Base-by-base conservation (phyloP, 192 early-diverging fungal genomes). In the Radiomyces spectabilis region DNA sequence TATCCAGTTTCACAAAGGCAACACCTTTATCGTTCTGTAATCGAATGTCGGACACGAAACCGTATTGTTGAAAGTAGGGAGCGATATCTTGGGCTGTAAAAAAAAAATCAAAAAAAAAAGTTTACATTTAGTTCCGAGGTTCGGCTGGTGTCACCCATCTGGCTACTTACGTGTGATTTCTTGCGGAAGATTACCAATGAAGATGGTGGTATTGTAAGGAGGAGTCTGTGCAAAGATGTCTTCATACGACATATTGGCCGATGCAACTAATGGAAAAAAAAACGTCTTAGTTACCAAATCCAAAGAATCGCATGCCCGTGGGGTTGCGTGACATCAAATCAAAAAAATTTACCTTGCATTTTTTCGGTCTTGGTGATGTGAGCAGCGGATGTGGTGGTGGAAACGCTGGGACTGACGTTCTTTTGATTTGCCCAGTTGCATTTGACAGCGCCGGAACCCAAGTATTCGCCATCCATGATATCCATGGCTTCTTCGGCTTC, bases 371-470 rank as follows among this genome's bases (percentile, higher is more conserved):
- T 52, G 32, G 34, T 16, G 51, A 8, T 34, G 6, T 16, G 44
- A 29, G 30, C 31, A 34, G 33, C 22, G 44, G 38, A 31, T 27
- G 32, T 31, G 41, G 45, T n/a, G 10, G 35, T 34, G 22, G 35
- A 18, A 18, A 32, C 37, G 10, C 29, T 45, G 0, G 47, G 27
- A 25, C n/a, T 16, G 5, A 44, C 40, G 15, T 26, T 70, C 51
- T 88, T 88, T 51, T 90, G 85, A 60, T 84, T 92, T 13, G 89
- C 89, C 90, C 92, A 93, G 72, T 88, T 91, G 47, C 91, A 88
- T 39, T 89, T 82, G 49, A 95, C 84, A 45, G 81, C 76, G 38
- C 85, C 74, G 62, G 81, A 87, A 55, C 88, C 92, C 32, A 95
- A 66, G 76, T 78, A 80, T 66, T 91, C 59, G 18, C 90, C 90